phyloP scores from a whole-genome alignment of 2,329 filamentous ascomycete genomes.

The Coniochaeta ligniaria region DNA sequence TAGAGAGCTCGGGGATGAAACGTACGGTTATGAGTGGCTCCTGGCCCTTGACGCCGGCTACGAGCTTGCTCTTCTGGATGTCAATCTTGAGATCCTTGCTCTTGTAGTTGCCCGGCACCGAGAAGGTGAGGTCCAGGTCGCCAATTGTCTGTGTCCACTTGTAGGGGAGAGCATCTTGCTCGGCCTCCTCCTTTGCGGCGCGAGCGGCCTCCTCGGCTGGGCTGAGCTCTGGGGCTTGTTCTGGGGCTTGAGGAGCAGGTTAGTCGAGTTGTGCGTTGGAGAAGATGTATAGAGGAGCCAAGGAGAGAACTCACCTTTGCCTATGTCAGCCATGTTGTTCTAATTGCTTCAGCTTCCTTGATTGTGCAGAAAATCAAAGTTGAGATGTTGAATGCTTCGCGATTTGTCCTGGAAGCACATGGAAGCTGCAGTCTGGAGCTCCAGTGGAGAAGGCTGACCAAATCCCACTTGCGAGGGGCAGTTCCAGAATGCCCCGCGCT shows the following conservation, averaged over 20 bases:
- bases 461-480: conserved; percentile 12
- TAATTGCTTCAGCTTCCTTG: not conserved
- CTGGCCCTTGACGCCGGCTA: conserved; percentile 82
- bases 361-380: not conserved
- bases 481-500: conserved; percentile 1
- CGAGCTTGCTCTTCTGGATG: conserved; percentile 70
- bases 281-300: too few relatives aligned
- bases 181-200: conserved; percentile 67
- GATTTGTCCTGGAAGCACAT: conserved; percentile 9
- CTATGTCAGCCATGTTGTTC: conserved; percentile 33
- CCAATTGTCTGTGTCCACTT: conserved; percentile 93
- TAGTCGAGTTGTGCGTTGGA: too few relatives aligned
- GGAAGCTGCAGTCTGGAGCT: conserved; percentile 8
- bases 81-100: conserved; percentile 76
- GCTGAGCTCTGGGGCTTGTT: conserved; percentile 36
- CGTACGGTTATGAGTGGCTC: conserved; percentile 73
- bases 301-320: conserved; percentile 9
- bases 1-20: conserved; percentile 5
- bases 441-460: conserved; percentile 4
- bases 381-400: not conserved
- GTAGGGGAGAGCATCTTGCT: conserved; percentile 90
- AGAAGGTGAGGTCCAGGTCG: conserved; percentile 74
- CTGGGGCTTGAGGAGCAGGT: not conserved
- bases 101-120: conserved; percentile 76
- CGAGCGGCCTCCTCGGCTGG: conserved; percentile 51